Base-by-base conservation (phyloP, 768 basidiomycete species). In the Dacryopinax spathularia region DNA sequence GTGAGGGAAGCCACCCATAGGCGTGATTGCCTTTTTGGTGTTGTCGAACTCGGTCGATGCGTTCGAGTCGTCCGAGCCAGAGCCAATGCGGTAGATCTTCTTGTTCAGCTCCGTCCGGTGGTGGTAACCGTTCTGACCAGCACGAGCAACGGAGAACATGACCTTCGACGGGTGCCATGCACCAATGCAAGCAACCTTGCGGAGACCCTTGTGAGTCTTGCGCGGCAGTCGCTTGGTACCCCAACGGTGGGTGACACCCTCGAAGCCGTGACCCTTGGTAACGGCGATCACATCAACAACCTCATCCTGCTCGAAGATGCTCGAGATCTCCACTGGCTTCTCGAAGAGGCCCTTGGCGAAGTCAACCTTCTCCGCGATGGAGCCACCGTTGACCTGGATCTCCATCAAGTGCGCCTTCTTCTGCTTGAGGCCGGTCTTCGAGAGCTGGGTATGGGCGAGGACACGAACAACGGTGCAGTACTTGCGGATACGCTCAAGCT, bases 381-480 rank as follows among this genome's bases (percentile, higher is more conserved):
- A 86, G 64, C 96, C 96, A 76, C 96, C 96, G 79, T 99, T 98
- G 72, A 99, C 85, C 78, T 99, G 95, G 76, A 99, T 96, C 82
- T 99, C 96, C 94, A 98, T 97, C 60, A 99, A 83, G 79, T 99
- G 96, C 25, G 96, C 96, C 82, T 93, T 98, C 89, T 98, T 99
- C 81, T 98, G 96, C 71, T 80, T 82, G 72, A 99, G 87, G 71
- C 93, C 92, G 35, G 96, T 99, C 84, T 94, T 93, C 81, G 89
- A 85, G 77, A 97, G 88, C 76, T 99, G 96, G 68, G 96, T 96
- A 84, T 99, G 96, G 67, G 93, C 94, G 69, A 99, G 89, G 71
- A 98, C 91, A 79, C 96, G 93, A 75, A 99, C 96, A 72, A 99
- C 94, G 64, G 96, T 93, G 84, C 95, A 98, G 83, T 99, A 98